A percentile compares a stretch with the other conserved stretches of the same genome.
Evolutionary conservation across 2,329 filamentous ascomycete species (phyloP).

Genomic region (Colletotrichum shisoi): DNA sequence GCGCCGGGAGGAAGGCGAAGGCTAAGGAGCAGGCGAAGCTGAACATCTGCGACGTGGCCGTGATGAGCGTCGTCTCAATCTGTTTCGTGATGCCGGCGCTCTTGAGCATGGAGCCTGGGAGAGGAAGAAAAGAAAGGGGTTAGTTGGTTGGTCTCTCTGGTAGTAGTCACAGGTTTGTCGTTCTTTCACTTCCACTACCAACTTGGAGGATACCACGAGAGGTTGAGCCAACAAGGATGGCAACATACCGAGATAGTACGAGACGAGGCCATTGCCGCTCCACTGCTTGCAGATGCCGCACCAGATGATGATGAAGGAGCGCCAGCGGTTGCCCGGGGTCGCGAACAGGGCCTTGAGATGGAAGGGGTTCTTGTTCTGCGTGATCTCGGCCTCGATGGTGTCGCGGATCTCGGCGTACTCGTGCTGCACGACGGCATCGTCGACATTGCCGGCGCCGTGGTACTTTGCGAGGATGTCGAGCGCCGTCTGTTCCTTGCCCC

Average conservation of each 20-base stretch:
- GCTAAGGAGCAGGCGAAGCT: slow-evolving; percentile 35
- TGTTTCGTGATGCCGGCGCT: slow-evolving; percentile 34
- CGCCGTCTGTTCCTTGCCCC: slow-evolving; percentile 48
- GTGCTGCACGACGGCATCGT: slow-evolving; percentile 60
- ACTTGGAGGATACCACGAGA: too few species aligned
- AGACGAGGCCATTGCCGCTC: slow-evolving; percentile 41
- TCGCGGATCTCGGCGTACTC: slow-evolving; percentile 59
- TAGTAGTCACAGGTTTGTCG: too few species aligned
- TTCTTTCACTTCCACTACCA: too few species aligned
- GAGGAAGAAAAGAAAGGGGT: too few species aligned
- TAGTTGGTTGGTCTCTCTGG: too few species aligned
- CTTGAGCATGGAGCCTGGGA: slow-evolving; percentile 25
- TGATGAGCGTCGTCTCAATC: slow-evolving; percentile 34
- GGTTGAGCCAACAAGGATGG: too few species aligned
- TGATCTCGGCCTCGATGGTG: slow-evolving; percentile 50
- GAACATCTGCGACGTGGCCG: slow-evolving; percentile 38
- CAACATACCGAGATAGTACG: neutral
- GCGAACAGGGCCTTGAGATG: slow-evolving; percentile 42
- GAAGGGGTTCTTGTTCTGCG: slow-evolving; percentile 41
- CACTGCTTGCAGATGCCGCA: slow-evolving; percentile 56
- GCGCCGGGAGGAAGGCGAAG: slow-evolving; percentile 34
- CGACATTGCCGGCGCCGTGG: slow-evolving; percentile 65
- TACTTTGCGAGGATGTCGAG: slow-evolving; percentile 66
- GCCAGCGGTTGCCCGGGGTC: slow-evolving; percentile 47
- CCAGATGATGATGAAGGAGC: slow-evolving; percentile 51